phyloP scores from a whole-genome alignment of 2,329 filamentous ascomycete species.

The Hansfordia pulvinata region DNA sequence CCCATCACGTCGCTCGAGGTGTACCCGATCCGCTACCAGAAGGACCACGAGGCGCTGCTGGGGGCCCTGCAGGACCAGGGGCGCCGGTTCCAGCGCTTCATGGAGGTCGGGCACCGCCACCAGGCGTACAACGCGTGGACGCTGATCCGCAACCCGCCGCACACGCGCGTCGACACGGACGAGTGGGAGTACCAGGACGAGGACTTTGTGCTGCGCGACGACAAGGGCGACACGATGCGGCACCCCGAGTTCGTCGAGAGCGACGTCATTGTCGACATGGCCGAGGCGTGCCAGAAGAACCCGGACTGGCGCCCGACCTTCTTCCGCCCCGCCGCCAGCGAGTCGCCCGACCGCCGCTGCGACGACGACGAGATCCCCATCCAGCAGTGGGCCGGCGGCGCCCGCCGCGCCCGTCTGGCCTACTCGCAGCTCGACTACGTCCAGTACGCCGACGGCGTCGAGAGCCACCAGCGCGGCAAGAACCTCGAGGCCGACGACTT shows the following conservation, averaged over 20 bases:
- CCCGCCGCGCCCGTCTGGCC: conserved; percentile 14
- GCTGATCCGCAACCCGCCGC: conserved; percentile 22
- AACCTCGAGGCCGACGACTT: conserved; percentile 20
- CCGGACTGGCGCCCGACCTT: conserved; percentile 21
- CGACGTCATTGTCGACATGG: conserved; percentile 27
- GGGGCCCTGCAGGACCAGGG: conserved; percentile 18
- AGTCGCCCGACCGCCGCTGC: conserved; percentile 16
- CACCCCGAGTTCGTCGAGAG: conserved; percentile 26
- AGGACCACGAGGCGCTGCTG: conserved; percentile 20
- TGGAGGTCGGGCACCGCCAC: conserved; percentile 20
- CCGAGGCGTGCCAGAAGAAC: conserved; percentile 23
- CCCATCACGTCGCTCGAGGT: conserved; percentile 21
- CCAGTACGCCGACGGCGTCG: conserved; percentile 20
- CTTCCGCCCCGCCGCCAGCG: conserved; percentile 14
- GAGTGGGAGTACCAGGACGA: too few relatives aligned
- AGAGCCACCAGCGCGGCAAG: conserved; percentile 21
- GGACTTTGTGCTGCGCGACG: conserved; percentile 16
- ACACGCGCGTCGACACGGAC: conserved; percentile 5
- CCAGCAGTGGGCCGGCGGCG: conserved; percentile 21
- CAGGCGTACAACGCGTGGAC: conserved; percentile 28
- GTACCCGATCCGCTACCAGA: conserved; percentile 23
- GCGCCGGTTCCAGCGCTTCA: conserved; percentile 16
- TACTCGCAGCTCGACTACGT: conserved; percentile 20
- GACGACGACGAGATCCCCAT: conserved; percentile 22
- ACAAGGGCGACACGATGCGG: conserved; percentile 16